Evolutionary conservation across 305 asterid genomes (phyloP).

Genomic region (Ajuga reptans): DNA sequence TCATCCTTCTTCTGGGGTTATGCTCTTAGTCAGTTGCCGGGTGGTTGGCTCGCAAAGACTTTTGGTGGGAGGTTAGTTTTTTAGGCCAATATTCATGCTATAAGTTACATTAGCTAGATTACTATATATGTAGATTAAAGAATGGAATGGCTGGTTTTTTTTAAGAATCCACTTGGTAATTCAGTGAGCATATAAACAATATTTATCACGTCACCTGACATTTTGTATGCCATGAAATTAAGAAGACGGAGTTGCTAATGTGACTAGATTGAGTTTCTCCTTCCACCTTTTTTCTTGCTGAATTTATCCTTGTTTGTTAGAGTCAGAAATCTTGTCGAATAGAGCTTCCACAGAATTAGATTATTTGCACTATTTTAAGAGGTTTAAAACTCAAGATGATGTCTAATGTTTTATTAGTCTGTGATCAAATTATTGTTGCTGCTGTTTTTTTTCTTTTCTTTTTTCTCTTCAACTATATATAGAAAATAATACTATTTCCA

Average conservation of each 20-base stretch:
- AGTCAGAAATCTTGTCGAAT: background rate
- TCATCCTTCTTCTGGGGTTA: slow-evolving; percentile 99
- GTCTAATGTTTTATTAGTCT: background rate
- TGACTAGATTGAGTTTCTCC: background rate
- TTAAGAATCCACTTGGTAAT: slow-evolving; percentile 5
- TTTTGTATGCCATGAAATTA: background rate
- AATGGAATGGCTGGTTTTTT: background rate
- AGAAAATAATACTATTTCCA: background rate
- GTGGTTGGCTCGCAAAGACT: slow-evolving; percentile 90
- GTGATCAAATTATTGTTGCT: background rate
- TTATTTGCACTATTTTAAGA: slow-evolving; percentile 11
- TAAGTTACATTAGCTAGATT: background rate
- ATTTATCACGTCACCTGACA: background rate
- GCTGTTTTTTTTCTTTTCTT: background rate
- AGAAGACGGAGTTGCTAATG: background rate
- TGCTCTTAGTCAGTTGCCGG: slow-evolving; percentile 96
- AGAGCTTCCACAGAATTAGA: background rate
- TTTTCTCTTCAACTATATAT: background rate
- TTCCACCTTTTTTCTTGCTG: background rate
- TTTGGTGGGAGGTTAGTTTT: slow-evolving; percentile 93
- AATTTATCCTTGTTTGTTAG: background rate
- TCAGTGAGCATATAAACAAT: background rate
- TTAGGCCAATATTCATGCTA: slow-evolving; percentile 5
- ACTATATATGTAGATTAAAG: background rate
- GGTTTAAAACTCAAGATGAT: background rate